Evolutionary conservation across 1,284 basidiomycete species (phyloP).

Genomic region (Tilletia walkeri): DNA sequence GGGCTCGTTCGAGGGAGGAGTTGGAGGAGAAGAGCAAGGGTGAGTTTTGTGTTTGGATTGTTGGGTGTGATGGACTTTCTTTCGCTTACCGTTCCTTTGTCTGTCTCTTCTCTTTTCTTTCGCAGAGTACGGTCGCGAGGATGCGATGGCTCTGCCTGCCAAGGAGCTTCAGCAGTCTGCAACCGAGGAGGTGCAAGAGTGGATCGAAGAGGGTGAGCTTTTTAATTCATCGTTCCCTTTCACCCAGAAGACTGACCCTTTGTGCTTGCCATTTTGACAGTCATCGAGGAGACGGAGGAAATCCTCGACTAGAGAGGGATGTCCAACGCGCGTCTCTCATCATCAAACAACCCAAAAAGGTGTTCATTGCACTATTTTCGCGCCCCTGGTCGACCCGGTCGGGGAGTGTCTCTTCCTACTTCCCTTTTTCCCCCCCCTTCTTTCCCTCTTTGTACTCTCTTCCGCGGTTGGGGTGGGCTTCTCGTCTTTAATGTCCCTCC

Average conservation of each 20-base stretch:
- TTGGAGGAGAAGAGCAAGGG: slow-evolving; percentile 31
- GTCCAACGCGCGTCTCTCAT: too few species aligned
- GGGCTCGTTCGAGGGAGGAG: slow-evolving; percentile 46
- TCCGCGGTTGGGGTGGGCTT: too few species aligned
- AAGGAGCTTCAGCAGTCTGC: slow-evolving; percentile 48
- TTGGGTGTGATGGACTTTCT: neutral
- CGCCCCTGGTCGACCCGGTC: neutral
- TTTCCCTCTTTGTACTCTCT: neutral
- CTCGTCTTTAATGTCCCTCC: too few species aligned
- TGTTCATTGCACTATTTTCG: neutral
- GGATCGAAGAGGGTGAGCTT: slow-evolving; percentile 47
- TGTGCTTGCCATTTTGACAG: neutral
- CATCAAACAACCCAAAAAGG: too few species aligned
- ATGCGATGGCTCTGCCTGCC: slow-evolving; percentile 25
- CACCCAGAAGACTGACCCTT: neutral
- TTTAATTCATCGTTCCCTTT: neutral
- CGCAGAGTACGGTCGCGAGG: slow-evolving; percentile 29
- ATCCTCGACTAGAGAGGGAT: slow-evolving; percentile 16
- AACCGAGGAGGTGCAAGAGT: slow-evolving; percentile 54
- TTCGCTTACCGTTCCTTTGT: neutral
- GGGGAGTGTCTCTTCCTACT: neutral
- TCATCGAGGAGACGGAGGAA: slow-evolving; percentile 27
- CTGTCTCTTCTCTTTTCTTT: neutral
- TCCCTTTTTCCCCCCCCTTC: neutral
- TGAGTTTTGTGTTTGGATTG: neutral